These are phyloP conservation scores for Penicillium sp. DNA, from an alignment of 2,329 filamentous ascomycete species.

Conservation along the genomic window DNA sequence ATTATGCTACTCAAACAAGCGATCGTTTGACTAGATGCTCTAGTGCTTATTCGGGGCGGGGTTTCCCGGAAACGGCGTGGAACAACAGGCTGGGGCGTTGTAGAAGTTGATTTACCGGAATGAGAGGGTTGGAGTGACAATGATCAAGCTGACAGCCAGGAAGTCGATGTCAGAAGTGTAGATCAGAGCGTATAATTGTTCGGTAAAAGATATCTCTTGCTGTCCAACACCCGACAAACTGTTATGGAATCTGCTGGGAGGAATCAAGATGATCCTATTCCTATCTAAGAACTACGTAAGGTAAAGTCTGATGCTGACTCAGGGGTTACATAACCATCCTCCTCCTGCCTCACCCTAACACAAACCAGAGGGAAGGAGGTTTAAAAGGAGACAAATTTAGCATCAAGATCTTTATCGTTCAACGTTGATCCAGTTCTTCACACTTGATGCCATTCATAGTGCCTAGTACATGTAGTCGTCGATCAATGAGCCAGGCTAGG, in stretches of 20 bases:
- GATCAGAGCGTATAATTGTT: too few relatives aligned
- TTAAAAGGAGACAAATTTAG: neutral
- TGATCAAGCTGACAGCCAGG: neutral
- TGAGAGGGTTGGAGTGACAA: neutral
- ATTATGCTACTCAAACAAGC: too few relatives aligned
- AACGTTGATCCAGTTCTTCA: neutral
- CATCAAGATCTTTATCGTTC: too few relatives aligned
- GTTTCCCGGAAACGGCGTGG: neutral
- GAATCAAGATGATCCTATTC: too few relatives aligned
- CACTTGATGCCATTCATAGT: neutral
- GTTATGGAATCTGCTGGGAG: too few relatives aligned
- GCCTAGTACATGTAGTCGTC: neutral
- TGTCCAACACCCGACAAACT: neutral
- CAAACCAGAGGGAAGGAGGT: neutral
- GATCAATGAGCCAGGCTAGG: neutral
- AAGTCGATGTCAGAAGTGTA: neutral
- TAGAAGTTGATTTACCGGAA: neutral
- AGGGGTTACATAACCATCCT: too few relatives aligned
- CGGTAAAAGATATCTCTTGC: neutral
- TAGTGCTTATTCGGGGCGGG: neutral
- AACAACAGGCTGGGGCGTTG: too few relatives aligned
- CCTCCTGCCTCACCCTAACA: too few relatives aligned
- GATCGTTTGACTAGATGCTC: neutral
- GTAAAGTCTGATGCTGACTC: too few relatives aligned
- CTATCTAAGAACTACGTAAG: too few relatives aligned